Base-by-base conservation (phyloP, 73 alveolate species). In the Tetrahymena borealis region DNA sequence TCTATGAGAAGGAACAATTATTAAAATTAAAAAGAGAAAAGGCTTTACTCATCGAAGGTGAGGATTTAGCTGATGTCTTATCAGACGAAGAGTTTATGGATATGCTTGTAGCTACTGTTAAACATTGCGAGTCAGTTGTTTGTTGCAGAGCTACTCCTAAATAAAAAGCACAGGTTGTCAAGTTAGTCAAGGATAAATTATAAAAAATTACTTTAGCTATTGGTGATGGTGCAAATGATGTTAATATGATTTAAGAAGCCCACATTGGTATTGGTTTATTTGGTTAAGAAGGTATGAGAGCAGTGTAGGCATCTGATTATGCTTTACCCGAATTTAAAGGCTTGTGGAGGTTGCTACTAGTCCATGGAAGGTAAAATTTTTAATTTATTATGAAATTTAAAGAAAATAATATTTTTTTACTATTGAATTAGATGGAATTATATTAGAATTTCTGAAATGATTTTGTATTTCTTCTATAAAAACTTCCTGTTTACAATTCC, bases 221-320 rank as follows among this genome's bases (percentile, higher is more conserved):
- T 32, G 99, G 99, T 4, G 99, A 99, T 93, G 99, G 99, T 39
- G 99, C 99, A 5, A 99, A 99, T 95, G 99, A 99, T 93, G 99
- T 99, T 31, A 95, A 98, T 60, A 99, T 99, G 99, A 99, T 99
- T 43, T 91, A 96, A 96, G 99, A 99, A 93, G 99, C 99, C 6
- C 98, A 99, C 94, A 98, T 99, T 36, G 99, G 99, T 11, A 96
- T 99, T 77, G 99, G 99, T 39, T 93, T 98, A 11, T 97, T 95
- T 95, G 99, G 99, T 24, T 97, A 98, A 91, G 99, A 98, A 94
- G 99, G 99, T n/a, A 96, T 94, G 95, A 94, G 97, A 91, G 99
- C 99, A 15, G 99, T 95, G n/a, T 39, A 95, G 20, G 92, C 97
- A 24, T 94, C 97, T 16, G 97, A 97, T 78, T 97, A 96, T 92